These are phyloP conservation scores for Ustilago hordei DNA, from an alignment of 1,284 basidiomycete genomes.

Conservation along the genomic window DNA sequence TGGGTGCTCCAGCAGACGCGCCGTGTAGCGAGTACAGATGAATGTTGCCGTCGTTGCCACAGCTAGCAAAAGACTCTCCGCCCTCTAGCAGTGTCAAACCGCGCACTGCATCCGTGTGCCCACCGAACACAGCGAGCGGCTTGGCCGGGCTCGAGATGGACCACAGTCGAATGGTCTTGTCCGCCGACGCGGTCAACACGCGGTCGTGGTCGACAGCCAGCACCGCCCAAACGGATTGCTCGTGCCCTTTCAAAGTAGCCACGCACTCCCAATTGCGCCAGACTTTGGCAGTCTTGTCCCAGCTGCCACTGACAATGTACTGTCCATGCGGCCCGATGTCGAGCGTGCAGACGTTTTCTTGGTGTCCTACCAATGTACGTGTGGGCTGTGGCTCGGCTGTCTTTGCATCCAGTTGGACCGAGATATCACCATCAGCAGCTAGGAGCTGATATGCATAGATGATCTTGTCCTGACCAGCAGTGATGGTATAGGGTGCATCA, in stretches of 20 bases:
- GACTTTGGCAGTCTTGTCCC: slow-evolving; percentile 96
- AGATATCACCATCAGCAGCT: slow-evolving; percentile 18
- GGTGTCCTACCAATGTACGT: slow-evolving; percentile 77
- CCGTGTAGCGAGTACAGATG: slow-evolving; percentile 52
- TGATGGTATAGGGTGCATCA: slow-evolving; percentile 46
- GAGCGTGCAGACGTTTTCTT: slow-evolving; percentile 89
- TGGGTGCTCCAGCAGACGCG: slow-evolving; percentile 23
- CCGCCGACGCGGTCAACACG: slow-evolving; percentile 89
- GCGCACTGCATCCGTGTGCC: slow-evolving; percentile 91
- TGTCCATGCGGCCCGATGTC: slow-evolving; percentile 69
- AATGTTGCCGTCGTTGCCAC: slow-evolving; percentile 81
- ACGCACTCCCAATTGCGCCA: slow-evolving; percentile 82
- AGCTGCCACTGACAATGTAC: slow-evolving; percentile 89
- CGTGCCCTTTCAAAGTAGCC: slow-evolving; percentile 85
- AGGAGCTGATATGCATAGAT: slow-evolving; percentile 61
- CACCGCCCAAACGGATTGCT: slow-evolving; percentile 95
- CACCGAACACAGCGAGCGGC: slow-evolving; percentile 76
- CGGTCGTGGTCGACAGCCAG: slow-evolving; percentile 80
- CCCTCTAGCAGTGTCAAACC: slow-evolving; percentile 82
- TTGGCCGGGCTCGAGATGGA: slow-evolving; percentile 71
- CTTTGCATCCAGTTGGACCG: slow-evolving; percentile 33
- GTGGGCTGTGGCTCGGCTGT: slow-evolving; percentile 32
- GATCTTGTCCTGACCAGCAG: slow-evolving; percentile 64
- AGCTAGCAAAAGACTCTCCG: slow-evolving; percentile 88
- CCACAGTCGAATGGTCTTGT: slow-evolving; percentile 93